A percentile compares a stretch with the other conserved stretches of the same genome.
These are phyloP conservation scores for Penicillium argentinense DNA, from an alignment of 495 filamentous ascomycete genomes.

Conservation along the genomic window DNA sequence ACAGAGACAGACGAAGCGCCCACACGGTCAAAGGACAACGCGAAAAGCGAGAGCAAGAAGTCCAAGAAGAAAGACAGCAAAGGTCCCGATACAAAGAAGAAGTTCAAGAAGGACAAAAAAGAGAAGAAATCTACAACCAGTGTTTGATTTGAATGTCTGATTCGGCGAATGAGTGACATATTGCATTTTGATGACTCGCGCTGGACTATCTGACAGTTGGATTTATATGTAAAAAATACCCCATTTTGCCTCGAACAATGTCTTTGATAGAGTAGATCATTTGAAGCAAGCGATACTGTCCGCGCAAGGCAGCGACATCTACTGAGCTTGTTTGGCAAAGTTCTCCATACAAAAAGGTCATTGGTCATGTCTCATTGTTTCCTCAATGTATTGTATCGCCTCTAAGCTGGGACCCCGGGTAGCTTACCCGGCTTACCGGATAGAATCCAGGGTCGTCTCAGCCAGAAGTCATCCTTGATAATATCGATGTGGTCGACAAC, in stretches of 20 bases:
- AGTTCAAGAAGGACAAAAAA: constrained; percentile 37
- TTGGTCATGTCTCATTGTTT: not conserved
- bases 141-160: constrained; percentile 9
- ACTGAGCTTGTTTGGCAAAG: constrained; percentile 23
- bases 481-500: constrained; percentile 85
- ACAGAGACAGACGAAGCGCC: constrained; percentile 19
- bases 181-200: not conserved
- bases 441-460: constrained; percentile 79
- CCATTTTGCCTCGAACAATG: no score
- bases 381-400: constrained; percentile 22
- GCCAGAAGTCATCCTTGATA: constrained; percentile 94
- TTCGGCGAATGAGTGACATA: not conserved
- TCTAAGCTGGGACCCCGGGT: constrained; percentile 57
- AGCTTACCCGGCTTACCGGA: constrained; percentile 70
- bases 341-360: not conserved
- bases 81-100: constrained; percentile 11
- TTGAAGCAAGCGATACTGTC: no score
- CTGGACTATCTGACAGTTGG: constrained; percentile 8
- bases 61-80: constrained; percentile 19
- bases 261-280: no score
- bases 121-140: constrained; percentile 23
- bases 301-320: no score
- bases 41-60: constrained; percentile 18
- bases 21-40: constrained; percentile 10
- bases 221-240: constrained; percentile 36